A percentile compares a stretch with the other conserved stretches of the same genome.
Conservation (phyloP, 106 monocot species). For the Dendrobium huoshanense region DNA sequence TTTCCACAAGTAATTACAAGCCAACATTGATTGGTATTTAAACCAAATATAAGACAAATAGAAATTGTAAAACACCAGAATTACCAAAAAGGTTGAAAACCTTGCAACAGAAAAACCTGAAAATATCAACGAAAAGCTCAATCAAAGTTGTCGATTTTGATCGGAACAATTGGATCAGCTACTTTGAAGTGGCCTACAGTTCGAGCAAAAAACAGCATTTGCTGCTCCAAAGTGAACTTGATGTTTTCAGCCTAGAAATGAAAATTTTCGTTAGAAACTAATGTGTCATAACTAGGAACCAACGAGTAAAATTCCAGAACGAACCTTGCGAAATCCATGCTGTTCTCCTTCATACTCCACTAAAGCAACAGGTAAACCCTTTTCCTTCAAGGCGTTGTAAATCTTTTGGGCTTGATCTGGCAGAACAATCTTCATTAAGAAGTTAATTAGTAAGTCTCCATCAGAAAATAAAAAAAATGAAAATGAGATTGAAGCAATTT, state of each 20-base stretch:
- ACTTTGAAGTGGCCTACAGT: conserved; percentile 69
- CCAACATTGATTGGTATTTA: no score
- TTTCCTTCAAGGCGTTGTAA: conserved; percentile 64
- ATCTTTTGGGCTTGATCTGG: conserved; percentile 84
- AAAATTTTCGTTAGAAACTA: neutral
- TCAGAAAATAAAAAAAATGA: neutral
- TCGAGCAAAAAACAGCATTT: conserved; percentile 88
- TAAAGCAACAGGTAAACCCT: conserved; percentile 81
- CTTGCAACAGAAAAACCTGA: neutral
- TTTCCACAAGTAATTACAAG: no score
- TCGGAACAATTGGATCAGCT: conserved; percentile 62
- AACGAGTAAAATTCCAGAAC: neutral
- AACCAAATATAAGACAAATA: no score
- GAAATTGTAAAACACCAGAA: no score
- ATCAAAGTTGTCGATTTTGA: conserved; percentile 80
- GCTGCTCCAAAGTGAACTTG: conserved; percentile 73
- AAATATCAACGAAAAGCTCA: conserved; percentile 16
- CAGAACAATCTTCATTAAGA: conserved; percentile 51
- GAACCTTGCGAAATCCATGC: conserved; percentile 92
- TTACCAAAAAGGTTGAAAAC: no score
- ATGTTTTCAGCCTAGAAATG: conserved; percentile 77
- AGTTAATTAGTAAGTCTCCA: neutral
- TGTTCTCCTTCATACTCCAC: conserved; percentile 93
- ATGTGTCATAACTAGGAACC: neutral
- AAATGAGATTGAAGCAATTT: neutral